Conservation (phyloP, 345 rosid genomes). For the Eucalyptus sideroxylon region DNA sequence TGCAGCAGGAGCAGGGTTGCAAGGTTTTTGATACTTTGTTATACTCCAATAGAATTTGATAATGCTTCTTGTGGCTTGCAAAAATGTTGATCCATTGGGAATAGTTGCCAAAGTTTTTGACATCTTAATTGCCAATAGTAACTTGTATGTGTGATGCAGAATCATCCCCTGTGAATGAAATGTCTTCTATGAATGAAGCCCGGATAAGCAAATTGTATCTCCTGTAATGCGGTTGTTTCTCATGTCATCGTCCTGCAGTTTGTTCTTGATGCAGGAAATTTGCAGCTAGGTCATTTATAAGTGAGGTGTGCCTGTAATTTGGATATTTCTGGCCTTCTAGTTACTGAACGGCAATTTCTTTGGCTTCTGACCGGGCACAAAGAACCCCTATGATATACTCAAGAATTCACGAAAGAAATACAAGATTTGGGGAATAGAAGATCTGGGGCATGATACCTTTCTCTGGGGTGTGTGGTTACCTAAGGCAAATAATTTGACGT, state of each 20-base stretch:
- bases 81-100: neutral
- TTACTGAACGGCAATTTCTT: neutral
- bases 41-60: neutral
- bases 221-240: neutral
- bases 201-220: neutral
- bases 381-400: neutral
- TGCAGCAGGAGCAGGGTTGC: neutral
- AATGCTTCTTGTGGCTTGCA: neutral
- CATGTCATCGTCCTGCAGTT: neutral
- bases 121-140: neutral
- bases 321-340: neutral
- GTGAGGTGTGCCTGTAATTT: neutral
- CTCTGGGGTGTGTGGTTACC: neutral
- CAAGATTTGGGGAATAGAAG: neutral
- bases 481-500: neutral
- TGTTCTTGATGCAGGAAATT: neutral
- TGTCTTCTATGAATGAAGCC: neutral
- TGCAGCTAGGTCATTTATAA: neutral
- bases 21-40: neutral
- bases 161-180: neutral
- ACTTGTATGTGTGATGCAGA: neutral
- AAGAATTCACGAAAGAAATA: neutral
- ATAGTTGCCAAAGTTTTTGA: neutral
- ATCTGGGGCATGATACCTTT: neutral
- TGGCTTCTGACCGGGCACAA: neutral